Evolutionary conservation across 768 basidiomycete species (phyloP), one percentile per base, ranked within the genome.

Genomic region (Mycena leptocephala): DNA sequence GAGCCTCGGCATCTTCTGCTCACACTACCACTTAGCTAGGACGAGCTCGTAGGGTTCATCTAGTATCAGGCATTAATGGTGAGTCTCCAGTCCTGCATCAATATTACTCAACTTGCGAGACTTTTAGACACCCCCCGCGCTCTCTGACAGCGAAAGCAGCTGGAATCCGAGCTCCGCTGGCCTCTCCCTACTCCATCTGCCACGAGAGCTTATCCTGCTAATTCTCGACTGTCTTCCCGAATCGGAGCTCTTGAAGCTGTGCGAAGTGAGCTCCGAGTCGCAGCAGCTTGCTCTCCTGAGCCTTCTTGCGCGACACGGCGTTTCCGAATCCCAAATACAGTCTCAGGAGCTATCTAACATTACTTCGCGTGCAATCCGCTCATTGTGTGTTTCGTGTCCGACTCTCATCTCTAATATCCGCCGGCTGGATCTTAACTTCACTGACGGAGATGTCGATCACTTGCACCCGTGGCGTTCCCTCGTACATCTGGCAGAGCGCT

Each of bases 201-300:
- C 73, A 13, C 67, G 30, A 14, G 73, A 75, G 26, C 66, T 75
- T 16, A 48, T 75, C 26, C 53, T 75, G 9, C 33, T 56, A 11
- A 55, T 75, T 32, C 62, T 37, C 18, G 67, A 64, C 18, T 63
- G 32, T 16, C 56, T 75, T 7, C 35, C 67, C 13, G 73, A 75
- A 22, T 11, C 35, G 8, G 73, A 75, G n/a, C 73, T 75, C 20
- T n/a, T 64, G 6, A 69, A 13, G 14, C 26, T 75, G 16, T 69
- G 58, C 26, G 26, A 69, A 75, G 73, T 75, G 14, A 75, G 67
- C 67, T 69, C 67, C 30, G 28, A 39, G 16, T 39, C 61, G 18
- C 48, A 43, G 32, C 35, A 69, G 7, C 48, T 75, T 35, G 67
- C 73, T n/a, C 73, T 75, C 53, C 39, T 51, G 30, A 62, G 48